A percentile compares a stretch with the other conserved stretches of the same genome.
Evolutionary conservation across 2,329 filamentous ascomycete species (phyloP).

Genomic region (Diaporthe sp.): DNA sequence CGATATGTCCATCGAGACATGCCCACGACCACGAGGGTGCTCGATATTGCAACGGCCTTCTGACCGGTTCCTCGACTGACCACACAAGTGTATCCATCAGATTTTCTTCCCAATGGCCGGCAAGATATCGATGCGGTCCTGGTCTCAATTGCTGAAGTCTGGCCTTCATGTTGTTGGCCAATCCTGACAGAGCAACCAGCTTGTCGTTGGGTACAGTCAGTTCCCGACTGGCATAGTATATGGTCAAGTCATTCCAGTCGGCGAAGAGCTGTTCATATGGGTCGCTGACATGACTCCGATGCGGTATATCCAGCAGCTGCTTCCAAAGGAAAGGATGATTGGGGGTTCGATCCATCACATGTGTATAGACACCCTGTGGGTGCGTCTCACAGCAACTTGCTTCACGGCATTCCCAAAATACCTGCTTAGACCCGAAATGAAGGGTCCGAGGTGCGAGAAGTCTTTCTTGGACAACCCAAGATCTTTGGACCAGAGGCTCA

Average conservation of each 20-base stretch:
- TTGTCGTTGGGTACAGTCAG: constrained; percentile 2
- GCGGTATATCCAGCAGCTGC: neutral
- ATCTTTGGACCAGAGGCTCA: neutral
- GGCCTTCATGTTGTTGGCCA: constrained; percentile 1
- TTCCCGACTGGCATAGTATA: neutral
- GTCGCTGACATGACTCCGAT: neutral
- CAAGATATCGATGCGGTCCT: neutral
- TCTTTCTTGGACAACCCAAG: constrained; percentile 4
- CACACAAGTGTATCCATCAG: neutral
- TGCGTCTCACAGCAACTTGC: neutral
- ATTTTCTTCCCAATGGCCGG: neutral
- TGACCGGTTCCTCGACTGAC: neutral
- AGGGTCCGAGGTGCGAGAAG: constrained; percentile 13
- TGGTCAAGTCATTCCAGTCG: neutral
- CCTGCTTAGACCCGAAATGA: constrained; percentile 1
- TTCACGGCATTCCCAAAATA: constrained; percentile 8
- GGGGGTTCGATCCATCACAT: neutral
- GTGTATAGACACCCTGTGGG: neutral
- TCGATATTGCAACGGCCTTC: neutral
- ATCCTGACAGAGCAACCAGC: constrained; percentile 6
- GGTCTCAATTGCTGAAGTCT: neutral
- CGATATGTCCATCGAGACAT: neutral
- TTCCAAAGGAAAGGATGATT: neutral
- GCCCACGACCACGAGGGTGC: neutral
- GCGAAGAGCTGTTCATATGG: neutral